Conservation (phyloP, 331 rosid species). For the Arachis monticola region DNA sequence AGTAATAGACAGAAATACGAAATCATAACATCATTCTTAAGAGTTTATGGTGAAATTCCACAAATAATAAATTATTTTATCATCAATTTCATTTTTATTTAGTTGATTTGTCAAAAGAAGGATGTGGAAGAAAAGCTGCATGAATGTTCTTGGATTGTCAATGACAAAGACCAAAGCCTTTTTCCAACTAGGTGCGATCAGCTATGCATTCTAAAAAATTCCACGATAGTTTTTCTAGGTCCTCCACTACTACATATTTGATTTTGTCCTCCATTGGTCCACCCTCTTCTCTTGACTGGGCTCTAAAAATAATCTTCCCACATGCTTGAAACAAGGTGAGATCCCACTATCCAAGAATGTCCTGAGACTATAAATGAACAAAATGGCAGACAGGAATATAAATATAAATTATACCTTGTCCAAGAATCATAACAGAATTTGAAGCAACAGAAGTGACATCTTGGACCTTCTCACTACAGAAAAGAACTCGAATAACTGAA, state of each 20-base stretch:
- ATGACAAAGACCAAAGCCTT: too few species aligned
- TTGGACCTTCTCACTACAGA: constrained; percentile 78
- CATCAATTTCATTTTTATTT: constrained; percentile 11
- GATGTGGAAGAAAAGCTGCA: constrained; percentile 5
- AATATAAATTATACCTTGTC: constrained; percentile 72
- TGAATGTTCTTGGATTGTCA: too few species aligned
- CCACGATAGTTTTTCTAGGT: too few species aligned
- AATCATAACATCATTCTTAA: background rate
- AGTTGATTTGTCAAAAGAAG: constrained; percentile 16
- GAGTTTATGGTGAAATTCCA: constrained; percentile 14
- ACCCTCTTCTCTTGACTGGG: too few species aligned
- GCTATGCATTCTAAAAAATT: too few species aligned
- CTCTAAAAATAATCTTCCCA: too few species aligned
- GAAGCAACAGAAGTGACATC: constrained; percentile 70
- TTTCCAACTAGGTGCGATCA: too few species aligned
- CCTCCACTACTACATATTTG: too few species aligned
- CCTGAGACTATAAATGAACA: constrained; percentile 18
- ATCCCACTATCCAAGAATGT: background rate
- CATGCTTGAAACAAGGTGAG: too few species aligned
- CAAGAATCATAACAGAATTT: constrained; percentile 81
- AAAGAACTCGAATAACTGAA: constrained; percentile 68
- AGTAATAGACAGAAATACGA: background rate
- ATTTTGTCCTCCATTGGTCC: too few species aligned
- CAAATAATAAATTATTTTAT: background rate
- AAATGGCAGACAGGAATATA: background rate